Evolutionary conservation across 2,329 filamentous ascomycete genomes (phyloP).

Genomic region (Lizonia empirigonia): DNA sequence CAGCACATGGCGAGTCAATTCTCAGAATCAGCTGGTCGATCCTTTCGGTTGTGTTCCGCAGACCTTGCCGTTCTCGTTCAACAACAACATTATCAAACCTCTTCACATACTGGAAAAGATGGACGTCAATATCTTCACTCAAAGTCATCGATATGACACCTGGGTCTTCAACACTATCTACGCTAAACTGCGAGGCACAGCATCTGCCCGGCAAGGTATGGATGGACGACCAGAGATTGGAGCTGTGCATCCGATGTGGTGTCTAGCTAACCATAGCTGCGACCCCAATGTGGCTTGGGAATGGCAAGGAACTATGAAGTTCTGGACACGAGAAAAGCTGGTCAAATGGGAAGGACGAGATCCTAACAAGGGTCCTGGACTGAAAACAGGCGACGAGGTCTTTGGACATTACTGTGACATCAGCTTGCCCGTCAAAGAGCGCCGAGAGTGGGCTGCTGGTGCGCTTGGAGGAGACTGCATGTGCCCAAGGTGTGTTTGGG

Average conservation of each 20-base stretch:
- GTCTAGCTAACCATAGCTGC: constrained; percentile 94
- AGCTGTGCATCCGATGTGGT: constrained; percentile 95
- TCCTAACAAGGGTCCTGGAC: constrained; percentile 57
- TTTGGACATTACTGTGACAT: constrained; percentile 95
- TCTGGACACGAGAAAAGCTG: constrained; percentile 66
- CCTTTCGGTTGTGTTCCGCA: constrained; percentile 47
- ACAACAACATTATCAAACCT: constrained; percentile 74
- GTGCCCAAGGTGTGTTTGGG: constrained; percentile 80
- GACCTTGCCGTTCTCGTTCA: constrained; percentile 79
- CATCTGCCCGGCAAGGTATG: constrained; percentile 73
- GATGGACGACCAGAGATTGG: constrained; percentile 88
- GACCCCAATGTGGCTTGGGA: constrained; percentile 95
- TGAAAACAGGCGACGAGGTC: constrained; percentile 82
- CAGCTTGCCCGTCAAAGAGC: constrained; percentile 73
- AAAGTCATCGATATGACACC: constrained; percentile 64
- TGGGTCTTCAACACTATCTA: constrained; percentile 93
- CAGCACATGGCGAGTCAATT: constrained; percentile 24
- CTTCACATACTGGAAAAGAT: constrained; percentile 83
- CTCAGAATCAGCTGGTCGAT: constrained; percentile 18
- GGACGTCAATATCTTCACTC: constrained; percentile 75
- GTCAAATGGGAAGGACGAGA: constrained; percentile 56
- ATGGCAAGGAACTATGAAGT: constrained; percentile 79
- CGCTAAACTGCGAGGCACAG: constrained; percentile 87
- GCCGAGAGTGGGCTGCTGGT: constrained; percentile 86
- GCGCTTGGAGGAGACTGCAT: constrained; percentile 88